Evolutionary conservation across 768 basidiomycete species (phyloP).

Genomic region (Serendipita indica): DNA sequence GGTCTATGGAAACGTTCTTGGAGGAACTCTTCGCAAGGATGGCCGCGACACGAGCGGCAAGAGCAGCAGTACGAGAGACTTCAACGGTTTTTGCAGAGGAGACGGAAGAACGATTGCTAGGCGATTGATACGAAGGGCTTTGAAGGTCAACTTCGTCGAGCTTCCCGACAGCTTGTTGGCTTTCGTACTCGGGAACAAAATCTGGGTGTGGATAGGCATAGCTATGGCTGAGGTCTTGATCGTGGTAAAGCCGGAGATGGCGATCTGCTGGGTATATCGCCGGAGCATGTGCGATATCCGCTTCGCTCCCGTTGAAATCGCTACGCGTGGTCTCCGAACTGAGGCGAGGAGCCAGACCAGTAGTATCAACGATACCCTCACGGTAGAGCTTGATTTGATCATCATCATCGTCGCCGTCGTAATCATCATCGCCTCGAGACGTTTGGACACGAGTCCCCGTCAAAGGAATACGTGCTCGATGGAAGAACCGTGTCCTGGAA

Average conservation of each 20-base stretch:
- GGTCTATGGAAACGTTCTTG: not conserved
- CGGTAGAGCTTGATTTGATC: too few species aligned
- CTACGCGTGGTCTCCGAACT: not conserved
- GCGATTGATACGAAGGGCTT: not conserved
- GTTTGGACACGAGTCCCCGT: too few species aligned
- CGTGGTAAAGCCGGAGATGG: not conserved
- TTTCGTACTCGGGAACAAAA: not conserved
- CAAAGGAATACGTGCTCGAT: not conserved
- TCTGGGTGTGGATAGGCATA: not conserved
- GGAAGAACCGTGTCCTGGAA: not conserved
- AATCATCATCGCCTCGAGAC: too few species aligned
- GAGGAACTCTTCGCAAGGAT: not conserved
- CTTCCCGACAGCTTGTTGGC: not conserved
- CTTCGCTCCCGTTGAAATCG: not conserved
- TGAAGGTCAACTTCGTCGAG: conserved; percentile 7
- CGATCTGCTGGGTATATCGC: not conserved
- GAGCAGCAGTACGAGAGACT: too few species aligned
- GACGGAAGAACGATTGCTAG: not conserved
- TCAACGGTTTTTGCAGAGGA: too few species aligned
- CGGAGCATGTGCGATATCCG: not conserved
- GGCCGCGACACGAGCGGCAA: not conserved
- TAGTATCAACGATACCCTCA: not conserved
- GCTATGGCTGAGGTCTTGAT: not conserved
- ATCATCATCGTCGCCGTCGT: too few species aligned
- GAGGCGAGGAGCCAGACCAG: not conserved